Evolutionary conservation across 805 yeast genomes (phyloP).

Genomic region (Scheffersomyces amazonensis): DNA sequence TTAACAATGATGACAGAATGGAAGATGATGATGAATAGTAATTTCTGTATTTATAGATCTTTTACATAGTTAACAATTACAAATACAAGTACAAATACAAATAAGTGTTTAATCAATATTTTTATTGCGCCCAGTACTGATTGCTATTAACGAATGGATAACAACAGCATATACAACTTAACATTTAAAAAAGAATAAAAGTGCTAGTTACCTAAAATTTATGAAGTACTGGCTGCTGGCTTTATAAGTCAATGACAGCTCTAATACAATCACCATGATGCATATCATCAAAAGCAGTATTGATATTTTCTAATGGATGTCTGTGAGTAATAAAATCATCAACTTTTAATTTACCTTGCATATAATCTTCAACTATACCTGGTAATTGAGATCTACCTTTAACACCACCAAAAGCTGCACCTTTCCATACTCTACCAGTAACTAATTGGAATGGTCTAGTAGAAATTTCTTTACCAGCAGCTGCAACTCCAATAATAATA

Average conservation of each 20-base stretch:
- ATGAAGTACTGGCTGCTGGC: not conserved
- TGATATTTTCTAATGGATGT: slow-evolving; percentile 73
- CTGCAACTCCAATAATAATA: slow-evolving; percentile 95
- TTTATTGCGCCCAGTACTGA: not conserved
- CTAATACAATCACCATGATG: slow-evolving; percentile 92
- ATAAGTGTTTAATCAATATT: not conserved
- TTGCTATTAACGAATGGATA: not conserved
- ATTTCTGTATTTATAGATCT: too few species aligned
- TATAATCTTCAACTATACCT: slow-evolving; percentile 80
- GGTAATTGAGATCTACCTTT: slow-evolving; percentile 97
- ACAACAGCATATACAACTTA: too few species aligned
- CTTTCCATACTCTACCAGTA: slow-evolving; percentile 98
- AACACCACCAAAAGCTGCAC: slow-evolving; percentile 99
- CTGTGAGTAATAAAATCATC: slow-evolving; percentile 93
- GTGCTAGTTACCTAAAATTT: too few species aligned
- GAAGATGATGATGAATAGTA: not conserved
- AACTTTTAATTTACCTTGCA: slow-evolving; percentile 77
- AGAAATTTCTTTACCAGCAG: slow-evolving; percentile 94
- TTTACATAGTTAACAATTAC: too few species aligned
- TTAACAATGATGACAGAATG: not conserved
- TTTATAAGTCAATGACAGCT: slow-evolving; percentile 65
- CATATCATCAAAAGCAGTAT: slow-evolving; percentile 91
- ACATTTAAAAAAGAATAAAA: not conserved
- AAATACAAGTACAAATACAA: too few species aligned
- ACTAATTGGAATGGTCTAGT: slow-evolving; percentile 99